A percentile compares a stretch with the other conserved stretches of the same genome.
These are phyloP conservation scores for Gossypium thurberi DNA, from an alignment of 345 rosid species.

Conservation along the genomic window DNA sequence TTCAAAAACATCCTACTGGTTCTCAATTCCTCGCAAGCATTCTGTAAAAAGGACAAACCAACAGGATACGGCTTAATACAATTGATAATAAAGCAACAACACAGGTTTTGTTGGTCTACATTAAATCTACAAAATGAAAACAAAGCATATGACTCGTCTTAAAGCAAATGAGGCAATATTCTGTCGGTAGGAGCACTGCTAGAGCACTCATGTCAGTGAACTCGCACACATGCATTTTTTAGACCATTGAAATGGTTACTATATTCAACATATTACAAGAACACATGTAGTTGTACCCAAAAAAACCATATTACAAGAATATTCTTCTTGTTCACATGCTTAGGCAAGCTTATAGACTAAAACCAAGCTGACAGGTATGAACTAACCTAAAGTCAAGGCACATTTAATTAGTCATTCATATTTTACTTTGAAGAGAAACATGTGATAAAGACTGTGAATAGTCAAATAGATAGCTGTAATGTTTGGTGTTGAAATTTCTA, in stretches of 20 bases:
- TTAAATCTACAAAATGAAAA: neutral
- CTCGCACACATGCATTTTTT: neutral
- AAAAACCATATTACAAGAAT: neutral
- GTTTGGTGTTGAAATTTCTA: neutral
- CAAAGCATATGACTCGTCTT: neutral
- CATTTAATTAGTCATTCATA: neutral
- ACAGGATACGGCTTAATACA: neutral
- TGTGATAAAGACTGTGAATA: neutral
- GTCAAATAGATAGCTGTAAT: neutral
- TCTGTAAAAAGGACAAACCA: conserved; percentile 34
- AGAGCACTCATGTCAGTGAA: neutral
- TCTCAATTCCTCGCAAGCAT: conserved; percentile 91
- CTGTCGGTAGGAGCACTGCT: neutral
- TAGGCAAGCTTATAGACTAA: neutral
- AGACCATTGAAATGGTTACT: neutral
- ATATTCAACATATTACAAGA: neutral
- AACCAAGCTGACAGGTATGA: neutral
- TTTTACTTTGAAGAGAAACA: neutral
- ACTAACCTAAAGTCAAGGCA: neutral
- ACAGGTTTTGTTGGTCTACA: conserved; percentile 2
- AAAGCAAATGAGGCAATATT: neutral
- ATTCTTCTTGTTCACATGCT: neutral
- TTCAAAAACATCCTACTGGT: conserved; percentile 87
- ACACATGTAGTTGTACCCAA: no score
- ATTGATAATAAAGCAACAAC: neutral